phyloP scores from a whole-genome alignment of 2,329 filamentous ascomycete species.

The Pseudogymnoascus sp. region DNA sequence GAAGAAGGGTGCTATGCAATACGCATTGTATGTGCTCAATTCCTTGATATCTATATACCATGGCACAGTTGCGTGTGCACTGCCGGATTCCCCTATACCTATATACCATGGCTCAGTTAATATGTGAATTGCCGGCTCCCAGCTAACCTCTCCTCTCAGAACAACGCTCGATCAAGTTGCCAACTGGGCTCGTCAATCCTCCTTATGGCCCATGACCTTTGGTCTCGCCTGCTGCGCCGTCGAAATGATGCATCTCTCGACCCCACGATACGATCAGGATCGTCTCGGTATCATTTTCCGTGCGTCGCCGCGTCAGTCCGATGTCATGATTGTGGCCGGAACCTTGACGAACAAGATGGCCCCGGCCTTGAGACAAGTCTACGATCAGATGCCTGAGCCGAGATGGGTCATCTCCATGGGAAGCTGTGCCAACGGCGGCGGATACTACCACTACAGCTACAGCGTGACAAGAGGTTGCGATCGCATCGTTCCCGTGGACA shows the following conservation, averaged over 20 bases:
- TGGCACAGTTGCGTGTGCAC: neutral
- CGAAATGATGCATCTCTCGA: constrained; percentile 89
- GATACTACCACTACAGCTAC: constrained; percentile 84
- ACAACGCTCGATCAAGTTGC: constrained; percentile 70
- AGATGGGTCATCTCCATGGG: constrained; percentile 81
- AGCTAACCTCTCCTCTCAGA: constrained; percentile 32
- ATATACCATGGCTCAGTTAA: neutral
- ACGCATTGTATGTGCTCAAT: constrained; percentile 61
- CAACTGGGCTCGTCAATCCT: constrained; percentile 79
- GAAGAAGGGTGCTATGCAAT: constrained; percentile 75
- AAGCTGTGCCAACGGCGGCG: constrained; percentile 74
- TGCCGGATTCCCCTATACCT: neutral
- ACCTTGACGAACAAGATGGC: constrained; percentile 97
- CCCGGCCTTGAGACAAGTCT: constrained; percentile 78
- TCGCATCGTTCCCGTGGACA: constrained; percentile 68
- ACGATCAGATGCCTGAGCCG: constrained; percentile 92
- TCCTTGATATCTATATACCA: neutral
- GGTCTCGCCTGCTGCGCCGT: constrained; percentile 82
- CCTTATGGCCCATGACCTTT: constrained; percentile 83
- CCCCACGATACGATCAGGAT: constrained; percentile 83
- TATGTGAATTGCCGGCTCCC: neutral
- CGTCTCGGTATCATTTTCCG: constrained; percentile 85
- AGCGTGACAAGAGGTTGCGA: constrained; percentile 67
- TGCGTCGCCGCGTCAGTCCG: constrained; percentile 76
- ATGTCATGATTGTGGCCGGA: constrained; percentile 90